phyloP scores from a whole-genome alignment of 805 yeast genomes.

The Saturnispora dispora region DNA sequence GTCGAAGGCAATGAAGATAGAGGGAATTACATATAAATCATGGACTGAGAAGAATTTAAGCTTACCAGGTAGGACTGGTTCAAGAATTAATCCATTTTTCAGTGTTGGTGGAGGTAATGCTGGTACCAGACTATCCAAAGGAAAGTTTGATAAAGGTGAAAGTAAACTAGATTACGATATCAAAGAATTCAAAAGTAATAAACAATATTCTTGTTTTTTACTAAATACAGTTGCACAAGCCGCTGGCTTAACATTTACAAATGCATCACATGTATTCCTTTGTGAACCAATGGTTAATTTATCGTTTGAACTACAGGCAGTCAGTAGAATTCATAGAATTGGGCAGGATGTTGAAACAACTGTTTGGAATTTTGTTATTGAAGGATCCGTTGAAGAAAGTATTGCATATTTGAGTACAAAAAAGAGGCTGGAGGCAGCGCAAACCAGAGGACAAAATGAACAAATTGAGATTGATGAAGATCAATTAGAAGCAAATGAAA shows the following conservation, averaged over 20 bases:
- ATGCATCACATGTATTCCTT: constrained; percentile 85
- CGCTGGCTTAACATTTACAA: constrained; percentile 81
- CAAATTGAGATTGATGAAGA: constrained; percentile 26
- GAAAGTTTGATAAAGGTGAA: neutral
- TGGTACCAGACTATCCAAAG: neutral
- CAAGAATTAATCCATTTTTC: constrained; percentile 2
- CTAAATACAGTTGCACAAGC: constrained; percentile 82
- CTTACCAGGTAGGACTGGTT: constrained; percentile 9
- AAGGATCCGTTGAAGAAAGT: constrained; percentile 81
- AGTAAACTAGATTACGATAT: constrained; percentile 30
- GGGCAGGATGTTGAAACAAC: constrained; percentile 78
- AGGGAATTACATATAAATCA: constrained; percentile 49
- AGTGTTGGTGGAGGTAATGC: constrained; percentile 2
- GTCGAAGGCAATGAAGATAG: constrained; percentile 53
- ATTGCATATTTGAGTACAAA: constrained; percentile 62
- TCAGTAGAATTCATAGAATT: constrained; percentile 84
- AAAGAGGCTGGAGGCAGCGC: constrained; percentile 40
- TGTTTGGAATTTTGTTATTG: constrained; percentile 87
- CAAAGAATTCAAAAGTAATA: constrained; percentile 50
- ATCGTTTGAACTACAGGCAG: constrained; percentile 83
- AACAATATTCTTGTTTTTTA: constrained; percentile 69
- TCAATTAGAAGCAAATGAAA: constrained; percentile 45
- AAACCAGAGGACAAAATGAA: constrained; percentile 17
- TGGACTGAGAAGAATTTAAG: constrained; percentile 27
- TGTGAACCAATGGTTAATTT: constrained; percentile 91